Conservation (phyloP, 75 land plant species). For the Pseudotsuga menziesii region DNA sequence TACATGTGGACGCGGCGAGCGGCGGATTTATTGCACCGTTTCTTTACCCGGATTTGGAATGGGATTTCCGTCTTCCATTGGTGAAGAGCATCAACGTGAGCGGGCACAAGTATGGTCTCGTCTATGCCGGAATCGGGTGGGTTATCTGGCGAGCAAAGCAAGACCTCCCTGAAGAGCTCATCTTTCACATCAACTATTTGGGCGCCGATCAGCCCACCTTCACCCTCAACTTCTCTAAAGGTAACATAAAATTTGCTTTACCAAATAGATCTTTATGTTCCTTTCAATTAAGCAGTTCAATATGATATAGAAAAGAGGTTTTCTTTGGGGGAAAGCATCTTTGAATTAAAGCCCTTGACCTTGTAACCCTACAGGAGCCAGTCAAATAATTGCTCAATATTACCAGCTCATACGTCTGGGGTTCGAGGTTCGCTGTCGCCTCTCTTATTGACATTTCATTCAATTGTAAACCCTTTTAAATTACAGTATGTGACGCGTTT, state of each 20-base stretch:
- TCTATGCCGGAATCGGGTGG: constrained; percentile 41
- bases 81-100: constrained; percentile 42
- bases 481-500: too few species aligned
- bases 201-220: constrained; percentile 57
- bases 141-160: constrained; percentile 22
- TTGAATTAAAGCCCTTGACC: too few species aligned
- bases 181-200: constrained; percentile 46
- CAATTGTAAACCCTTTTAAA: too few species aligned
- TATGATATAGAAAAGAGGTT: too few species aligned
- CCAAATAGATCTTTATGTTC: too few species aligned
- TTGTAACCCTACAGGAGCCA: constrained; percentile 30
- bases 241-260: neutral
- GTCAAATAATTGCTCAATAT: constrained; percentile 56
- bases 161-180: constrained; percentile 36
- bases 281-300: accelerated
- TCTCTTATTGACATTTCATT: too few species aligned
- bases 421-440: constrained; percentile 26
- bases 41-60: constrained; percentile 36
- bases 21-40: constrained; percentile 47
- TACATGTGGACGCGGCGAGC: constrained; percentile 42
- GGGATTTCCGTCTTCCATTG: constrained; percentile 36
- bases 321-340: too few species aligned
- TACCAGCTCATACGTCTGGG: constrained; percentile 56
- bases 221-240: constrained; percentile 58
- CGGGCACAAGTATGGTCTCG: constrained; percentile 35